Evolutionary conservation across 768 basidiomycete species (phyloP).

Genomic region (Tylopilus plumbeoviolaceoides): DNA sequence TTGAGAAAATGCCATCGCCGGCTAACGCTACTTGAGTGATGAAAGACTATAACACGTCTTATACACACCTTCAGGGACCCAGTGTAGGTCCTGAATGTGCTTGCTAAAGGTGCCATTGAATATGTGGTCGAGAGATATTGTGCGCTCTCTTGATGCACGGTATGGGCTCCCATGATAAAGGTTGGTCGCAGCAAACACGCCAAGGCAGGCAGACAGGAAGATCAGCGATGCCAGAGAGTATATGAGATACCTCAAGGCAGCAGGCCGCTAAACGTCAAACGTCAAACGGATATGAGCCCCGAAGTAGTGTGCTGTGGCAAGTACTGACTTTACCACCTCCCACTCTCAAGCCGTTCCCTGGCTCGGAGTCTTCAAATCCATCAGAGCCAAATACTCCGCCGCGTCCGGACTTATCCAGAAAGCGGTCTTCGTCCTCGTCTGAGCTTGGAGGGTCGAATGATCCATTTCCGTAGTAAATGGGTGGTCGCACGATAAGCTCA

Average conservation of each 20-base stretch:
- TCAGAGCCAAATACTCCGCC: background rate
- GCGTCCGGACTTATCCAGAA: constrained; percentile 44
- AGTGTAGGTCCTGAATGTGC: constrained; percentile 50
- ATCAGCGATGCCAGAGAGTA: constrained; percentile 59
- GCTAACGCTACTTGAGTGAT: constrained; percentile 45
- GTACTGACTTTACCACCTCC: constrained; percentile 36
- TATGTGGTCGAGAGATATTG: constrained; percentile 83
- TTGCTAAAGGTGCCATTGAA: constrained; percentile 86
- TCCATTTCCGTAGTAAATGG: constrained; percentile 68
- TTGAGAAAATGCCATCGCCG: constrained; percentile 89
- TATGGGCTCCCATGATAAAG: constrained; percentile 56
- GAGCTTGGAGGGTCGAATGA: constrained; percentile 76
- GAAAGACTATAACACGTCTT: background rate
- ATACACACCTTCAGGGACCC: constrained; percentile 87
- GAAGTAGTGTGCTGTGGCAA: background rate
- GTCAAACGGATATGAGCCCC: background rate
- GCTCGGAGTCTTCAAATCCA: constrained; percentile 22
- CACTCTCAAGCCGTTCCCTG: constrained; percentile 31
- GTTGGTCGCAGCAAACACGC: constrained; percentile 69
- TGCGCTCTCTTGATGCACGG: constrained; percentile 51
- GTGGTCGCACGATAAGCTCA: constrained; percentile 26
- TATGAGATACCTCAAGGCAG: constrained; percentile 59
- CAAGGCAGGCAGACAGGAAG: constrained; percentile 61
- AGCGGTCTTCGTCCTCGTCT: constrained; percentile 50
- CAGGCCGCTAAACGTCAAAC: constrained; percentile 36